phyloP scores from a whole-genome alignment of 1,284 basidiomycete genomes.

The Paramarasmius palmivorus region DNA sequence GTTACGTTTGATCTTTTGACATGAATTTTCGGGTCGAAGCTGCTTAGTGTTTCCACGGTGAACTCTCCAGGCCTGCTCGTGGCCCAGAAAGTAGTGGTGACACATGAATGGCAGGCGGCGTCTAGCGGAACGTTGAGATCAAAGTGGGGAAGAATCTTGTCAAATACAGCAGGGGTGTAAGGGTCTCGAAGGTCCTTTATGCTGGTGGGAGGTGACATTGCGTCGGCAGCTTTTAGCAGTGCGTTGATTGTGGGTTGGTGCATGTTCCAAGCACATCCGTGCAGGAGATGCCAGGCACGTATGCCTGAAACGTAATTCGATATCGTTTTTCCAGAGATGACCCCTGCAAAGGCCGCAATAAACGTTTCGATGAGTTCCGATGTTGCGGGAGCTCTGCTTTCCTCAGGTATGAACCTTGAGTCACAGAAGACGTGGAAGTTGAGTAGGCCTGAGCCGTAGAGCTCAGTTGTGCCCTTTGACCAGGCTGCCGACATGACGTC shows the following conservation, averaged over 20 bases:
- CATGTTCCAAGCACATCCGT: conserved; percentile 19
- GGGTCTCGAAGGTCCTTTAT: conserved; percentile 13
- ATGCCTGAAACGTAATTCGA: conserved; percentile 23
- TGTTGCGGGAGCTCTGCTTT: background rate
- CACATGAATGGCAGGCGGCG: conserved; percentile 31
- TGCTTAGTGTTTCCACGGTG: conserved; percentile 25
- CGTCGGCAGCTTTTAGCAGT: conserved; percentile 12
- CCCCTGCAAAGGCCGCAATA: conserved; percentile 5
- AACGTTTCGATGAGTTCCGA: background rate
- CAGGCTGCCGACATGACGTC: background rate
- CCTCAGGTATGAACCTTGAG: background rate
- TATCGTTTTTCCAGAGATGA: conserved; percentile 19
- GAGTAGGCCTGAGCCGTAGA: conserved; percentile 1
- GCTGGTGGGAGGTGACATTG: conserved; percentile 12
- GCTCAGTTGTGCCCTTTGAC: background rate
- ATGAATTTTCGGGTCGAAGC: conserved; percentile 2
- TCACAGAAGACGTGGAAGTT: conserved; percentile 11
- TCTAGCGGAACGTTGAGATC: conserved; percentile 19
- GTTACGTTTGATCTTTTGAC: conserved; percentile 11
- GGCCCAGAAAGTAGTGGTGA: conserved; percentile 33
- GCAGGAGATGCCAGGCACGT: conserved; percentile 27
- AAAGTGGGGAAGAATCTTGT: background rate
- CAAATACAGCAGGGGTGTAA: conserved; percentile 13
- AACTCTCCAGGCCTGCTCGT: conserved; percentile 33
- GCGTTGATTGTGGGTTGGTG: conserved; percentile 11